Conservation (phyloP, 352 stramenopile genomes). For the Globisporangium yorkense region DNA sequence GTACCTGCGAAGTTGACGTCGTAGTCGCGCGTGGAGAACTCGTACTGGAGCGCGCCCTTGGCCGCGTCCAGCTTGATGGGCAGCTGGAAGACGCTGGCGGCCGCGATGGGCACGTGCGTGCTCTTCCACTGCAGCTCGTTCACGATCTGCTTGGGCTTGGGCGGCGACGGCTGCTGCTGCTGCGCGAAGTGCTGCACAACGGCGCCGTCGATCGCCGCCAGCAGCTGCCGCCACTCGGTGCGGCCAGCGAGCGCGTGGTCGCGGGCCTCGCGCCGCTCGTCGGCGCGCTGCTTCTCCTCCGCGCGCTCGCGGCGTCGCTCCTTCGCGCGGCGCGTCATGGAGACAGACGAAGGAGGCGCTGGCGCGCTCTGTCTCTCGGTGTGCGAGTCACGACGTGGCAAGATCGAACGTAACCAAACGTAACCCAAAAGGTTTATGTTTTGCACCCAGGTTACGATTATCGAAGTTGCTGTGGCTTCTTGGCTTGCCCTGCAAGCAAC, state of each 20-base stretch:
- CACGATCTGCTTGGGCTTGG: conserved; percentile 24
- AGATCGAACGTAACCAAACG: too few species aligned
- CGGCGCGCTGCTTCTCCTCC: conserved; percentile 40
- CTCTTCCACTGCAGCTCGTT: conserved; percentile 74
- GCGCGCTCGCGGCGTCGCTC: conserved; percentile 60
- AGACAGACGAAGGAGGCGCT: neutral
- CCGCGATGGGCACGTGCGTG: conserved; percentile 63
- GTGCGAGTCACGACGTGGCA: too few species aligned
- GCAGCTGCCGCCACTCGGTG: conserved; percentile 49
- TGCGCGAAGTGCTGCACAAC: conserved; percentile 2
- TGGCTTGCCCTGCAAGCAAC: too few species aligned
- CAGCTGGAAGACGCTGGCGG: conserved; percentile 56
- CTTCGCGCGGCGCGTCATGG: conserved; percentile 76
- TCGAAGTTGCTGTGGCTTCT: too few species aligned
- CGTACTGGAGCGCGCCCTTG: conserved; percentile 50
- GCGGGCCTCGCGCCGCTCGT: conserved; percentile 31
- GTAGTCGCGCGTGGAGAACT: conserved; percentile 67
- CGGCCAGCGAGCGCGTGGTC: conserved; percentile 36
- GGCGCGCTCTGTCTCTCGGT: too few species aligned
- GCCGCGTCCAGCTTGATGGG: conserved; percentile 65
- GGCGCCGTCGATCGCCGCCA: conserved; percentile 46
- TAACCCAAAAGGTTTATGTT: too few species aligned
- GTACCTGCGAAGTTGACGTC: conserved; percentile 58
- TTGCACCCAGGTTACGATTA: too few species aligned
- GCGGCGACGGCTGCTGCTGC: conserved; percentile 5